phyloP scores from a whole-genome alignment of 345 rosid species.

The Pugionium dolabratum region DNA sequence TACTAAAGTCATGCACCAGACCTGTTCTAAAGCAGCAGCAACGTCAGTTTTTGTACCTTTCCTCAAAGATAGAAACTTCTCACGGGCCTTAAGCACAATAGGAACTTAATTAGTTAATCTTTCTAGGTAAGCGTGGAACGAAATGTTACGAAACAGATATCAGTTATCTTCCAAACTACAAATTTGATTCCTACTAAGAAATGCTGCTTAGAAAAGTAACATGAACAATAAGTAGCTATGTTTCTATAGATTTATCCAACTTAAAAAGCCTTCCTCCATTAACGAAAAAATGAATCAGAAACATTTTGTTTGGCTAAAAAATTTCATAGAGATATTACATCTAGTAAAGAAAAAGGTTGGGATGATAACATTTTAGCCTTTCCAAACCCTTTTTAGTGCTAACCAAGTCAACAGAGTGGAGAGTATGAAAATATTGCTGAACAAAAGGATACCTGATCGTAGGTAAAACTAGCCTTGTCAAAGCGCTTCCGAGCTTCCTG shows the following conservation, averaged over 20 bases:
- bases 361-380: constrained; percentile 7
- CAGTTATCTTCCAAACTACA: constrained; percentile 10
- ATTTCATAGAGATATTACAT: neutral
- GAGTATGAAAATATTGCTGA: constrained; percentile 20
- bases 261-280: neutral
- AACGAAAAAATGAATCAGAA: constrained; percentile 3
- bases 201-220: constrained; percentile 11
- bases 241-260: constrained; percentile 6
- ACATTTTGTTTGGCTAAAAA: constrained; percentile 2
- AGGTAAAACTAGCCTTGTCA: constrained; percentile 91
- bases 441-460: constrained; percentile 73
- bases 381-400: constrained; percentile 6
- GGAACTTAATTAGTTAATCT: constrained; percentile 6
- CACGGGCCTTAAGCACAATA: constrained; percentile 70
- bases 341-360: constrained; percentile 1
- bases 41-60: constrained; percentile 83
- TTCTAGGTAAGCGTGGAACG: neutral
- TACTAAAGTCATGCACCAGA: constrained; percentile 36
- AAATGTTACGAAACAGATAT: constrained; percentile 17
- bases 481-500: constrained; percentile 97
- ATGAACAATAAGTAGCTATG: constrained; percentile 1
- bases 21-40: constrained; percentile 80
- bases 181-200: constrained; percentile 8
- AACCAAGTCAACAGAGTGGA: constrained; percentile 15
- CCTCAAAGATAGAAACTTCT: constrained; percentile 89